phyloP scores from a whole-genome alignment of 1,284 basidiomycete genomes.

The Tilletia indica region DNA sequence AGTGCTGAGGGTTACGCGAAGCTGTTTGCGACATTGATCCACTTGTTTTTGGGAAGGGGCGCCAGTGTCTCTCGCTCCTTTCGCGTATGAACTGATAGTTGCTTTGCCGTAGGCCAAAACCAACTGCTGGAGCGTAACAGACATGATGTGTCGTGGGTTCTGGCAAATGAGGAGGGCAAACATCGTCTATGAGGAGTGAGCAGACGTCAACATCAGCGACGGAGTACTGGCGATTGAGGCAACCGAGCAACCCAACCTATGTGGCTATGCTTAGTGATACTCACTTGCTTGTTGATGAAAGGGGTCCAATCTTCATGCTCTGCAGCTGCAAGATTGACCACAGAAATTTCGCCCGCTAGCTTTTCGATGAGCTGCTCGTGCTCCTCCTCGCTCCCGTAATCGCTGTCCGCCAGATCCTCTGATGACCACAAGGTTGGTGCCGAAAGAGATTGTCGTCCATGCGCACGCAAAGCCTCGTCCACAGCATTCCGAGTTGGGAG shows the following conservation, averaged over 20 bases:
- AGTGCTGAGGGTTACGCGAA: not conserved
- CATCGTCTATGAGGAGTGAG: not conserved
- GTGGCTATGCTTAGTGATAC: no score
- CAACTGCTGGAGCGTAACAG: not conserved
- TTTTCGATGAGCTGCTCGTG: no score
- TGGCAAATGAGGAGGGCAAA: not conserved
- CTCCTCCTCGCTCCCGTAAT: no score
- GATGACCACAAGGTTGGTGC: no score
- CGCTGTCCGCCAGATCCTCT: no score
- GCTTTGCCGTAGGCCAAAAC: not conserved
- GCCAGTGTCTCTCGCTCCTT: not conserved
- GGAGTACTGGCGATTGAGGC: no score
- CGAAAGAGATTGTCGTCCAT: no score
- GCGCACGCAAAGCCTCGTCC: no score
- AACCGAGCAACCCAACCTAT: no score
- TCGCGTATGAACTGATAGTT: not conserved
- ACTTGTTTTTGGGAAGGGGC: not conserved
- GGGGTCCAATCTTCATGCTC: not conserved
- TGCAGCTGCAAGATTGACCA: not conserved
- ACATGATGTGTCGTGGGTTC: constrained; percentile 3
- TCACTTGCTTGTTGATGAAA: not conserved
- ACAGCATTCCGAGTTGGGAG: no score
- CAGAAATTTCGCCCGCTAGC: no score
- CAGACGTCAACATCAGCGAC: no score
- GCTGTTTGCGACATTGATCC: not conserved